Base-by-base conservation (phyloP, 1,139 yeast species). In the Hyphopichia buzzinii region DNA sequence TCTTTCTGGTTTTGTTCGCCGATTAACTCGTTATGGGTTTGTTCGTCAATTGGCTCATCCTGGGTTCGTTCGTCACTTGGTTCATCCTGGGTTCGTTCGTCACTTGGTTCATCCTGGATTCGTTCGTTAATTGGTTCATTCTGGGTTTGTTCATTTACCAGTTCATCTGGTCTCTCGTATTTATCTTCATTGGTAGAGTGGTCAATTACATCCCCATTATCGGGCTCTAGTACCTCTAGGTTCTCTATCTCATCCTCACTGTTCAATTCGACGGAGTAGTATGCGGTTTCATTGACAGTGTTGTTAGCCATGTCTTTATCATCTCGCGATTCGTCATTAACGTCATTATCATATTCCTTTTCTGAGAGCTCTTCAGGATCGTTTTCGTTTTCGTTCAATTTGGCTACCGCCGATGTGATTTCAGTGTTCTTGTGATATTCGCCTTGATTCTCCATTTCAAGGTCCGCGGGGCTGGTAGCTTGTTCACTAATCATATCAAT, bases 241-340 rank as follows among this genome's bases (percentile, higher is more conserved):
- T 44, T 44, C 16, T 43, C 50, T 23, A 43, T 44, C 27, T 47
- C 50, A 21, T 44, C 52, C 25, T 48, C 49, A 29, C 47, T 42
- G n/a, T 41, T 39, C n/a, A 40, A 22, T 29, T 40, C 40, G 6
- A 8, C 21, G 4, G 32, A 30, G 12, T 16, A 16, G 26, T 15
- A 21, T 26, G 13, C 27, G 12, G 17, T 10, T 10, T 28, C 36
- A 17, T 31, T 33, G 8, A 16, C n/a, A 29, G 21, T 31, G 10
- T 42, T 44, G 13, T 49, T 52, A 13, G 41, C 37, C 4, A 39
- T 46, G 10, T 44, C 46, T 26, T 43, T 46, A 3, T 21, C 14
- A 17, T 23, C 10, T 21, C 25, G 3, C 17, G 27, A 36, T 39
- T 37, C 43, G 42, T 51, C 54, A 48, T 30, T 52, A 48, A 37